Conservation (phyloP, 306 rosid species). For the Hippophae gyantsensis region DNA sequence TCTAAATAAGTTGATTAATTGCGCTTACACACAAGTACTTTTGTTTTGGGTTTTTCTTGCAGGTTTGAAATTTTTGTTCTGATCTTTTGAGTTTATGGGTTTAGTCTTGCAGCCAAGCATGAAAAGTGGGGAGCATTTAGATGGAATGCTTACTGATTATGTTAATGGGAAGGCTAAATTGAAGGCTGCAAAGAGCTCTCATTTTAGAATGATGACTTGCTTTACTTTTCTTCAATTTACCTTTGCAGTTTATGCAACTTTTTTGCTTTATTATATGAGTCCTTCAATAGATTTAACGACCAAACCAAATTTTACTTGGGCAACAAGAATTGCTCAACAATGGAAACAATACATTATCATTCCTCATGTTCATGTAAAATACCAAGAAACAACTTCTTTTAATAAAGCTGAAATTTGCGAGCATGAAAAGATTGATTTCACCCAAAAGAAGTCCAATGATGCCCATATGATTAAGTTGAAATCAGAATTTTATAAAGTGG, state of each 20-base stretch:
- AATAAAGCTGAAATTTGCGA: constrained; percentile 53
- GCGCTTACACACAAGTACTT: background rate
- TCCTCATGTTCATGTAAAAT: constrained; percentile 53
- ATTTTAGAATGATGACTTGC: constrained; percentile 50
- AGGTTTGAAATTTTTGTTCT: constrained; percentile 28
- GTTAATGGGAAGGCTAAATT: constrained; percentile 43
- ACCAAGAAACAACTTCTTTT: constrained; percentile 52
- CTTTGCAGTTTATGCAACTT: constrained; percentile 84
- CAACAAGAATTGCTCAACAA: constrained; percentile 64
- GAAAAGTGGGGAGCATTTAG: constrained; percentile 58
- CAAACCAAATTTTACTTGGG: constrained; percentile 74
- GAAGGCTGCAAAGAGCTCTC: constrained; percentile 35
- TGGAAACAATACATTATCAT: constrained; percentile 63
- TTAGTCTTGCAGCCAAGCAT: constrained; percentile 27
- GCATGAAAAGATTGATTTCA: constrained; percentile 71
- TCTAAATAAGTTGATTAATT: too few species aligned
- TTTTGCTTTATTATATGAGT: constrained; percentile 75
- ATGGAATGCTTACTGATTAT: constrained; percentile 83
- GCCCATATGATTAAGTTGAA: constrained; percentile 69
- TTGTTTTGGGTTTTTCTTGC: constrained; percentile 14
- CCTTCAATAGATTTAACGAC: constrained; percentile 67
- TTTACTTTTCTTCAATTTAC: constrained; percentile 82
- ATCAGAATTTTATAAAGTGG: constrained; percentile 57
- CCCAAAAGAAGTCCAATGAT: constrained; percentile 85
- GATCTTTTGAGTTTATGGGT: constrained; percentile 28